A percentile compares a stretch with the other conserved stretches of the same genome.
Conservation (phyloP, 306 rosid species). For the Vigna hirtella region DNA sequence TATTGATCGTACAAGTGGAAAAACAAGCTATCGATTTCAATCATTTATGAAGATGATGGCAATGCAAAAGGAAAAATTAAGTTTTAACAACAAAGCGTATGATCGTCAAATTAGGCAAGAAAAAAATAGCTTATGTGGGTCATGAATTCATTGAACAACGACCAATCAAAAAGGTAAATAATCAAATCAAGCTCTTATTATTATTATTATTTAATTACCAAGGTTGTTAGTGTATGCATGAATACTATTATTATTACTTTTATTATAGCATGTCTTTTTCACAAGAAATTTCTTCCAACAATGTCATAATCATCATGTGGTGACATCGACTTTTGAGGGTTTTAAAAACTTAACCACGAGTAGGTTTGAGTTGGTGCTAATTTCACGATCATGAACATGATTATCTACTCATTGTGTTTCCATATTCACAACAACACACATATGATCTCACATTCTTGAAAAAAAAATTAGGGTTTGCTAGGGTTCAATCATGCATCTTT, state of each 20-base stretch:
- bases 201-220: not conserved
- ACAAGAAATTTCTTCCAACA: slow-evolving; percentile 31
- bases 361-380: slow-evolving; percentile 43
- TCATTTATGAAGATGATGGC: slow-evolving; percentile 36
- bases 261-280: slow-evolving; percentile 35
- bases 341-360: slow-evolving; percentile 39
- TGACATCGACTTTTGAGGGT: slow-evolving; percentile 53
- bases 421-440: slow-evolving; percentile 33
- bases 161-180: slow-evolving; percentile 21
- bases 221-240: slow-evolving; percentile 28
- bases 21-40: slow-evolving; percentile 37
- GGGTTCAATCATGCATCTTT: slow-evolving; percentile 29
- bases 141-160: slow-evolving; percentile 38
- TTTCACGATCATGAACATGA: slow-evolving; percentile 45
- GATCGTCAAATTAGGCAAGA: slow-evolving; percentile 28
- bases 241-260: not conserved
- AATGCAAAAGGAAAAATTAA: slow-evolving; percentile 27
- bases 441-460: slow-evolving; percentile 39
- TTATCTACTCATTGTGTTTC: slow-evolving; percentile 44
- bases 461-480: not conserved
- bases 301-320: slow-evolving; percentile 43
- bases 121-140: slow-evolving; percentile 38
- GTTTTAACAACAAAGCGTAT: slow-evolving; percentile 14
- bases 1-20: slow-evolving; percentile 22
- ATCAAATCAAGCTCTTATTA: slow-evolving; percentile 3